Conservation (phyloP, 2,329 filamentous ascomycete genomes). For the Trichoderma sp. region DNA sequence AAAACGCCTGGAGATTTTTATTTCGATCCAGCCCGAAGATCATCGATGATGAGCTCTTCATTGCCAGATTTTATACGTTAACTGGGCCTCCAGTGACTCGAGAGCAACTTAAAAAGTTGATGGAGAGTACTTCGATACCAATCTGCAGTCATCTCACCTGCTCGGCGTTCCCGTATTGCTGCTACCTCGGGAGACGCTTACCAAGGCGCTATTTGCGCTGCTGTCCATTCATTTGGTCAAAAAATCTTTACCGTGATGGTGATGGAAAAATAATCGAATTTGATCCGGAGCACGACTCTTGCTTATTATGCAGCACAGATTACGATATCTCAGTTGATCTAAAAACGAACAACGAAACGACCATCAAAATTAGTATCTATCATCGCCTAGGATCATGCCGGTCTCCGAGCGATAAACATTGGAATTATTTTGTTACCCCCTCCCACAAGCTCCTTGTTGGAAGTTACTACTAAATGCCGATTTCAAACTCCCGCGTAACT, state of each 20-base stretch:
- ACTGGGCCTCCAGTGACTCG: background rate
- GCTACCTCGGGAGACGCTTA: no score
- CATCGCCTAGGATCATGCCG: background rate
- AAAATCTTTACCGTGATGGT: background rate
- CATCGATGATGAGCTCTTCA: background rate
- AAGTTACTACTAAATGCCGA: rapidly evolving
- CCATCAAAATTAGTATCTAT: background rate
- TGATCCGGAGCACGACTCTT: background rate
- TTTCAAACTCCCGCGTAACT: no score
- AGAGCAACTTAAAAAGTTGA: background rate
- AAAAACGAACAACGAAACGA: background rate
- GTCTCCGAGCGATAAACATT: background rate
- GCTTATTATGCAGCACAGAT: background rate
- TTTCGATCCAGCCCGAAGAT: background rate
- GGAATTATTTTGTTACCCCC: background rate
- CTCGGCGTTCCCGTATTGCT: background rate
- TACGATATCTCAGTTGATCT: background rate
- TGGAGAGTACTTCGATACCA: background rate
- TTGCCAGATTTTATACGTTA: background rate
- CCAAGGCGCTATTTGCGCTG: background rate
- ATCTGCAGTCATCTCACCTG: background rate
- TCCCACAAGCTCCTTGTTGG: rapidly evolving
- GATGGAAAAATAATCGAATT: background rate
- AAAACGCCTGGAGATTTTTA: background rate
- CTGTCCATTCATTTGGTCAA: background rate